Evolutionary conservation across 2,329 filamentous ascomycete species (phyloP).

Genomic region (Neofusicoccum ribis): DNA sequence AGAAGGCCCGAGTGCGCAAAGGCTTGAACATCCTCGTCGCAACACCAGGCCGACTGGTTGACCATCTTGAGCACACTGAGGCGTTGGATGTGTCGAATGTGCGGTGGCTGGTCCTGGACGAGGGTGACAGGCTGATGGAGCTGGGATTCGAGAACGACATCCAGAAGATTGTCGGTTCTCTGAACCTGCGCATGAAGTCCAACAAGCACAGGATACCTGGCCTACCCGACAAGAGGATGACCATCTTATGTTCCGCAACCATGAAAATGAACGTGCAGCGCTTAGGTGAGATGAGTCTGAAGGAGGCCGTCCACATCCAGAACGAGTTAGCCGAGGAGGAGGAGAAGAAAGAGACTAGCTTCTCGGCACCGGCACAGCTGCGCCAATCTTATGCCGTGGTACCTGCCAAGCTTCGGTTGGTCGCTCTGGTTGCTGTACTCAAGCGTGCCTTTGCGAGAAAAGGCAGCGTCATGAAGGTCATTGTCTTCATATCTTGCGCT

Average conservation of each 20-base stretch:
- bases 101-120: slow-evolving; percentile 90
- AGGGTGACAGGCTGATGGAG: slow-evolving; percentile 98
- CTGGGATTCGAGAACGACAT: slow-evolving; percentile 95
- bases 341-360: slow-evolving; percentile 53
- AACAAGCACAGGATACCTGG: slow-evolving; percentile 63
- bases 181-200: slow-evolving; percentile 65
- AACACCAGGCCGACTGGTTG: slow-evolving; percentile 85
- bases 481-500: slow-evolving; percentile 94
- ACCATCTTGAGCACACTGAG: slow-evolving; percentile 91
- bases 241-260: slow-evolving; percentile 91
- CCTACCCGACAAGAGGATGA: slow-evolving; percentile 75
- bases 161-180: slow-evolving; percentile 77
- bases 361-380: slow-evolving; percentile 84
- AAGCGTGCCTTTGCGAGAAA: slow-evolving; percentile 85
- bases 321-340: slow-evolving; percentile 56
- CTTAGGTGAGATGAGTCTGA: slow-evolving; percentile 90
- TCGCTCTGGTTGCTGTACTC: slow-evolving; percentile 80
- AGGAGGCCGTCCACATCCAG: slow-evolving; percentile 85
- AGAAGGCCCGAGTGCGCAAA: slow-evolving; percentile 91
- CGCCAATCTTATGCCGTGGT: slow-evolving; percentile 89
- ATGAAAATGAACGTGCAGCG: slow-evolving; percentile 98
- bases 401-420: slow-evolving; percentile 85
- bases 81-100: slow-evolving; percentile 85
- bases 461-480: slow-evolving; percentile 93
- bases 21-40: slow-evolving; percentile 95